Evolutionary conservation across 331 rosid genomes (phyloP).

Genomic region (Ulmus americana): DNA sequence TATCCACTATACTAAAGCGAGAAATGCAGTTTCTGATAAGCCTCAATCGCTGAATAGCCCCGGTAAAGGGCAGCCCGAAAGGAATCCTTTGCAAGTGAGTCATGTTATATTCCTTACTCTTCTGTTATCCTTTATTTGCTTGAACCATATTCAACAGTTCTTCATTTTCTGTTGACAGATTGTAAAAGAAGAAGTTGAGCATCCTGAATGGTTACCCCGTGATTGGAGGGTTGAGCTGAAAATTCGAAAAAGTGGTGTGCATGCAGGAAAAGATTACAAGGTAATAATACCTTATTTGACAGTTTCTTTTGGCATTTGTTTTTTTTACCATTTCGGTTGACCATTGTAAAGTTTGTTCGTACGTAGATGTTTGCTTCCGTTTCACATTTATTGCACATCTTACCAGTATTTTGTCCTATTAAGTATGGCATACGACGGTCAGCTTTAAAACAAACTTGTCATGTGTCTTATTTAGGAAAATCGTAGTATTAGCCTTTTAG

Average conservation of each 20-base stretch:
- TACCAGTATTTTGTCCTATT: no score
- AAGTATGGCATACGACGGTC: no score
- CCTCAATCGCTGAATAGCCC: conserved; percentile 23
- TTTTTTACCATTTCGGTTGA: not conserved
- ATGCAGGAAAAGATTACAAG: conserved; percentile 63
- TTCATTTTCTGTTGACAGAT: conserved; percentile 34
- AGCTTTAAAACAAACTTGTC: no score
- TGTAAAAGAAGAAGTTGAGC: conserved; percentile 34
- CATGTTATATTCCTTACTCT: conserved; percentile 6
- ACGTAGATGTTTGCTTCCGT: not conserved
- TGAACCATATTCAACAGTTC: conserved; percentile 10
- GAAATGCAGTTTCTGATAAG: not conserved
- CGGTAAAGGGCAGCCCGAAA: conserved; percentile 12
- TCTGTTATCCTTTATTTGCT: conserved; percentile 16
- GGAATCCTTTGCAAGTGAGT: conserved; percentile 40
- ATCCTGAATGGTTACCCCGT: conserved; percentile 81
- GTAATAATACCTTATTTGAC: conserved; percentile 31
- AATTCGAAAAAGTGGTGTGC: conserved; percentile 62
- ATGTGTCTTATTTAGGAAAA: no score
- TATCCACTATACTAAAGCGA: conserved; percentile 27
- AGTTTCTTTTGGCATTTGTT: conserved; percentile 10
- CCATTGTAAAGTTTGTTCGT: not conserved
- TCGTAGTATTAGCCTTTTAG: no score
- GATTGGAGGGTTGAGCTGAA: conserved; percentile 67
- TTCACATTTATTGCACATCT: not conserved